phyloP scores from a whole-genome alignment of 2,329 filamentous ascomycete genomes.

The Colletotrichum spaethianum region DNA sequence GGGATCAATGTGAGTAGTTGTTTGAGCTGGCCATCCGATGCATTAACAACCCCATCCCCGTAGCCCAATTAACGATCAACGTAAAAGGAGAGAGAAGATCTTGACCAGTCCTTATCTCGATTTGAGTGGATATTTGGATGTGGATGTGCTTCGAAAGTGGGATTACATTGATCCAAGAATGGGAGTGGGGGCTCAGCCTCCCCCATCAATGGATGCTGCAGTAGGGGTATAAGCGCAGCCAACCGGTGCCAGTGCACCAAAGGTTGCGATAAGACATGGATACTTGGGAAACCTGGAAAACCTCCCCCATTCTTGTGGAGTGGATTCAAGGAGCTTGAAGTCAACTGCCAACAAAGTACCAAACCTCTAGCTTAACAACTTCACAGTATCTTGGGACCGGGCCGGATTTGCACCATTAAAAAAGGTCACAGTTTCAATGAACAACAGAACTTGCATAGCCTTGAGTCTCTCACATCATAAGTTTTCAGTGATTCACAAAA shows the following conservation, averaged over 20 bases:
- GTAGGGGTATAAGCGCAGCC: not conserved
- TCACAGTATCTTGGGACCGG: not conserved
- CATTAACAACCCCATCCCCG: not conserved
- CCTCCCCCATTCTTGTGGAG: not conserved
- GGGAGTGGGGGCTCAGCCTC: constrained; percentile 2
- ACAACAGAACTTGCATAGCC: not conserved
- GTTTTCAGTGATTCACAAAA: not conserved
- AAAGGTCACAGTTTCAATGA: not conserved
- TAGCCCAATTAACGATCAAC: not conserved
- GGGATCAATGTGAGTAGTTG: rapidly evolving
- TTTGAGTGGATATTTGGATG: not conserved
- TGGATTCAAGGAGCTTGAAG: not conserved
- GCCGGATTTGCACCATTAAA: not conserved
- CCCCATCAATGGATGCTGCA: not conserved
- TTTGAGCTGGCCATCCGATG: not conserved
- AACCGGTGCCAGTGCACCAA: not conserved
- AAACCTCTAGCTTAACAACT: no score
- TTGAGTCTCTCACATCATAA: not conserved
- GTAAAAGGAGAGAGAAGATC: not conserved
- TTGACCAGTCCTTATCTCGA: not conserved
- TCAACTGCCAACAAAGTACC: not conserved
- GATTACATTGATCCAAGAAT: constrained; percentile 1
- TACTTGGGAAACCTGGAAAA: not conserved
- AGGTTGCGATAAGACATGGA: constrained; percentile 14
- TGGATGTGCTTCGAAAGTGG: not conserved